Percentiles rank a stretch among this genome's conserved stretches.
phyloP scores from a whole-genome alignment of 2,329 filamentous ascomycete genomes.

The Microcyclosporella mali region DNA sequence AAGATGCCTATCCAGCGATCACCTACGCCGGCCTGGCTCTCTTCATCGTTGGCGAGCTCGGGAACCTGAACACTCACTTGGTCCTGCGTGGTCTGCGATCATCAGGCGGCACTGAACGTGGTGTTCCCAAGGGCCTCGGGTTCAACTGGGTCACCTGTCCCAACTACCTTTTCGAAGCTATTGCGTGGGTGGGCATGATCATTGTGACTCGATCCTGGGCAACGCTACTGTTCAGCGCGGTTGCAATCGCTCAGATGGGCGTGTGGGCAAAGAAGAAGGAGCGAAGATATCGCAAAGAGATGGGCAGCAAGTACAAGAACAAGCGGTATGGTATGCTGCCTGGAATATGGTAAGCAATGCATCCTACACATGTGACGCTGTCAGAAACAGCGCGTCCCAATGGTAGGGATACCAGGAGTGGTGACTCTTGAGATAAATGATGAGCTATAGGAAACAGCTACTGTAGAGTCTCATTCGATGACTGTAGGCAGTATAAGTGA shows the following conservation, averaged over 20 bases:
- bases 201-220: conserved; percentile 73
- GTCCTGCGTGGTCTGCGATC: conserved; percentile 72
- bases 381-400: too few species aligned
- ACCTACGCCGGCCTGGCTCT: conserved; percentile 64
- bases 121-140: conserved; percentile 78
- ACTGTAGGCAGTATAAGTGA: neutral
- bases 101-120: conserved; percentile 74
- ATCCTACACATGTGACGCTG: too few species aligned
- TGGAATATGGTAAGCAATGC: conserved; percentile 56
- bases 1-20: conserved; percentile 44
- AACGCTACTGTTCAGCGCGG: conserved; percentile 67
- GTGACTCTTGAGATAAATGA: too few species aligned
- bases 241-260: conserved; percentile 74
- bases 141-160: conserved; percentile 88
- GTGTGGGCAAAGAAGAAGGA: conserved; percentile 91
- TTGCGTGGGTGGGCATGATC: conserved; percentile 80
- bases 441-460: too few species aligned
- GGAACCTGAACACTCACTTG: conserved; percentile 73
- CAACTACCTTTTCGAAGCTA: conserved; percentile 90
- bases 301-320: conserved; percentile 89
- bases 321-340: conserved; percentile 83
- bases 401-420: too few species aligned
- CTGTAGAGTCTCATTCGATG: neutral
- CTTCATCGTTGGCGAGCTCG: conserved; percentile 70
- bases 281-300: conserved; percentile 79